phyloP scores from a whole-genome alignment of 805 yeast species.

The Schwanniomyces pseudopolymorphus region DNA sequence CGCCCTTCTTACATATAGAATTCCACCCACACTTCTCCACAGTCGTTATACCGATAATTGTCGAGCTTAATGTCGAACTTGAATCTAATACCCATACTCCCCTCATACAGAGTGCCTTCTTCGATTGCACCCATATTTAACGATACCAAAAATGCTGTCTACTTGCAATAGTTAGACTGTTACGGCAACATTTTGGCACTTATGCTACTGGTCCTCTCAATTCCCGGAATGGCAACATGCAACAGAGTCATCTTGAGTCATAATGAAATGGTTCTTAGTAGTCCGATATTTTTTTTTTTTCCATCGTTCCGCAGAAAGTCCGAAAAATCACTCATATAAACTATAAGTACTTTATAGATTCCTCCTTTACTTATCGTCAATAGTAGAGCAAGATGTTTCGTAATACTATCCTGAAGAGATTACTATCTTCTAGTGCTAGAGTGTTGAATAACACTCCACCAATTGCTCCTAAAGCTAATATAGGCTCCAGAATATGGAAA shows the following conservation, averaged over 20 bases:
- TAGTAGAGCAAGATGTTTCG: conserved; percentile 2
- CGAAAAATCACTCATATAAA: not conserved
- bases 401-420: conserved; percentile 12
- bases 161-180: too few species aligned
- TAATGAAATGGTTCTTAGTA: not conserved
- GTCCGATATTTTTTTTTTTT: conserved; percentile 2
- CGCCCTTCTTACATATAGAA: not conserved
- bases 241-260: not conserved
- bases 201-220: not conserved
- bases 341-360: not conserved
- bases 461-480: conserved; percentile 17
- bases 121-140: too few species aligned
- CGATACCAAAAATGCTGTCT: too few species aligned
- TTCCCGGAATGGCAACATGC: not conserved
- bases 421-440: conserved; percentile 22
- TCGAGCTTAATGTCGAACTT: not conserved
- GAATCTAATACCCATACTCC: not conserved
- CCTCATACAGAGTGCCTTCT: not conserved
- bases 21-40: not conserved
- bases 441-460: conserved; percentile 14
- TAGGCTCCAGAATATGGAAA: conserved; percentile 45
- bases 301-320: not conserved
- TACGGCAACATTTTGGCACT: too few species aligned
- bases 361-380: not conserved
- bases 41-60: not conserved